Evolutionary conservation across 208 protist genomes (phyloP), one percentile per base, ranked within the genome.

Genomic region (Trypanosoma mega): DNA sequence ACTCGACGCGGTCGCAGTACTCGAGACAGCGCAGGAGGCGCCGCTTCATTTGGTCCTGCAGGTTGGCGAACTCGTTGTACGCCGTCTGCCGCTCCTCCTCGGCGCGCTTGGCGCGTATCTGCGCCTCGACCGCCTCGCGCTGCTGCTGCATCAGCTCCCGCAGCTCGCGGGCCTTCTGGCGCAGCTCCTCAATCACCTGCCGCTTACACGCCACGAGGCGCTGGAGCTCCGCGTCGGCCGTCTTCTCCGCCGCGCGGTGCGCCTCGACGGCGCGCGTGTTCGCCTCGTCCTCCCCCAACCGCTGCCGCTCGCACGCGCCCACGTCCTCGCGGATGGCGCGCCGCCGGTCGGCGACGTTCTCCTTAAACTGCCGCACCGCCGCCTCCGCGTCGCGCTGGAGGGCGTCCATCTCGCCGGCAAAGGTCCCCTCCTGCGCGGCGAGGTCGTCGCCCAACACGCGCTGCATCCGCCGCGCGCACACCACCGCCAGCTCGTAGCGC

Each of bases 31-130:
- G 55, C 65, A 80, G 59, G 43, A 93, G 69, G 2, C 86, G 80
- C 34, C 71, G 44, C 37, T 63, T 56, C 68, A 89, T 80, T 61
- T 93, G 86, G 24, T 81, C 70, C 11, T 76, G 76, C 23, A 93
- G 67, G 34, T 74, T 63, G n/a, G 74, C 63, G 56, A 93, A 93
- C 72, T 93, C 86, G 50, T 87, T 77, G 70, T 82, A 76, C 20
- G 86, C 57, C 20, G 86, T 86, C 11, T 75, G 26, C 36, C 83
- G 86, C 63, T 80, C 29, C 45, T 80, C 82, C 59, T 87, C 83
- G 14, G 24, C 75, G 50, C 53, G 50, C 52, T 88, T 84, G 3
- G 68, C 73, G 46, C 68, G 48, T 9, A 80, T 65, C 44, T 75
- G 59, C 16, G 59, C 68, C 34, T 85, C 71, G 30, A 76, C 70